Percentiles rank a stretch among this genome's conserved stretches.
Evolutionary conservation across 805 yeast species (phyloP).

Genomic region (Saccharomycopsis microspora): DNA sequence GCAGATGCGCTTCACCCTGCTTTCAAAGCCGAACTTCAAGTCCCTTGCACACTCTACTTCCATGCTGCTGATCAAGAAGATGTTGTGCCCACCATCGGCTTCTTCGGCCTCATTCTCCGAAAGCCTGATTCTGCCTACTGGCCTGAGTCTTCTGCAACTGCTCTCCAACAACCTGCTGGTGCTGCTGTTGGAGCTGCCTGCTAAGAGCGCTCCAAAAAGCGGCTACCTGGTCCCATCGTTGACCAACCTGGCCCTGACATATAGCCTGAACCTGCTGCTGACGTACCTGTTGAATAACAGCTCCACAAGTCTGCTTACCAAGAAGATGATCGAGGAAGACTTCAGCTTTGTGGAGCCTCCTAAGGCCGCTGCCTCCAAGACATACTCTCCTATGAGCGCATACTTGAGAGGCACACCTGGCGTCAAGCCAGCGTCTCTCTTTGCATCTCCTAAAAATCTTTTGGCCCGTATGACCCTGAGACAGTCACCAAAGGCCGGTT

Average conservation of each 20-base stretch:
- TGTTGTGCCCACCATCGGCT: slow-evolving; percentile 14
- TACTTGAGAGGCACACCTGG: slow-evolving; percentile 1
- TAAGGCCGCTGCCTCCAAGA: slow-evolving; percentile 2
- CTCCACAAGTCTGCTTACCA: slow-evolving; percentile 9
- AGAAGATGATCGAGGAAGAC: slow-evolving; percentile 15
- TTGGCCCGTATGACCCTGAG: slow-evolving; percentile 11
- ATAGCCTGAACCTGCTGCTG: slow-evolving; percentile 11
- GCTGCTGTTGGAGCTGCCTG: slow-evolving; percentile 11
- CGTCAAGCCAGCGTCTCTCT: slow-evolving; percentile 9
- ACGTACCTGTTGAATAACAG: slow-evolving; percentile 15
- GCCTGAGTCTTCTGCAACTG: slow-evolving; percentile 16
- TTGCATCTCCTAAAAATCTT: slow-evolving; percentile 13
- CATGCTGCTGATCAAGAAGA: slow-evolving; percentile 10
- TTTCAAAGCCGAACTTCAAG: slow-evolving; percentile 13
- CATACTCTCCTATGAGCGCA: slow-evolving; percentile 9
- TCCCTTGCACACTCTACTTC: slow-evolving; percentile 13
- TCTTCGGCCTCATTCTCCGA: slow-evolving; percentile 16
- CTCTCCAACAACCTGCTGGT: slow-evolving; percentile 10
- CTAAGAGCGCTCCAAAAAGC: slow-evolving; percentile 1
- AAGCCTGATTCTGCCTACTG: slow-evolving; percentile 8
- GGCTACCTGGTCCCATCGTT: slow-evolving; percentile 7
- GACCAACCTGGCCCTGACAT: slow-evolving; percentile 15
- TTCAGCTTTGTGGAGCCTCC: slow-evolving; percentile 18
- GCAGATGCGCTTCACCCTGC: slow-evolving; percentile 4
- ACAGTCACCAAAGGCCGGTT: slow-evolving; percentile 6